Evolutionary conservation across 2,329 filamentous ascomycete species (phyloP), one percentile per base, ranked within the genome.

Genomic region (Venturia nashicola): DNA sequence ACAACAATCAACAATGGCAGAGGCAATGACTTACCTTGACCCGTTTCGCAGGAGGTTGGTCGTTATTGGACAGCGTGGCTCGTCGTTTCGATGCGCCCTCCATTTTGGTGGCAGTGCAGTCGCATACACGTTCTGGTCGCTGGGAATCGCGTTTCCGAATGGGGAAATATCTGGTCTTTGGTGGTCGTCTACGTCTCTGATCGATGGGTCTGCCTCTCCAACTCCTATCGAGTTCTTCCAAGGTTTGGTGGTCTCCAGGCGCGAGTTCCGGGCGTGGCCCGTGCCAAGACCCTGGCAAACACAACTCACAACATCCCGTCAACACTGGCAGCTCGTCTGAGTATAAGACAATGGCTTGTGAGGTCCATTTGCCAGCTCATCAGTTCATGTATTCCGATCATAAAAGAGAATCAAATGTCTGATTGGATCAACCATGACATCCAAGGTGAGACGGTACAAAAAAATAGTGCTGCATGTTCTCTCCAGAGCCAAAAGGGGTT

Each of bases 11-110:
- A 57, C 32, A 57, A 57, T 57, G 51, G 32, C 51, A 57, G 51
- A 36, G 36, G 51, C 51, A 36, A 57, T 36, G 51, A 57, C 51
- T 36, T 57, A 57, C 51, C 32, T 57, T 57, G 27, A 57, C 32
- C 12, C 51, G 27, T 36, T 57, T 57, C 51, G 51, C 51, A n/a
- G 51, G 51, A 57, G 51, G 51, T 57, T 57, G 51, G 51, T 57
- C 51, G 27, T 5, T 36, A 18, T 57, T 57, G 5, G 51, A 36
- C 27, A 57, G 23, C 59, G 59, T 60, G 39, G 59, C 59, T 60
- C 23, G 16, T 40, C 59, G 36, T n/a, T 60, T 60, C 16, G 59
- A 60, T 44, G 59, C 59, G 39, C 59, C 27, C 36, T 60, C 42
- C 59, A 60, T 60, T 43, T 60, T 27, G 32, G 51, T n/a, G 32